Percentiles rank a stretch among this genome's conserved stretches.
These are phyloP conservation scores for Domatiomyces catenatus DNA, from an alignment of 2,329 filamentous ascomycete species.

Conservation along the genomic window DNA sequence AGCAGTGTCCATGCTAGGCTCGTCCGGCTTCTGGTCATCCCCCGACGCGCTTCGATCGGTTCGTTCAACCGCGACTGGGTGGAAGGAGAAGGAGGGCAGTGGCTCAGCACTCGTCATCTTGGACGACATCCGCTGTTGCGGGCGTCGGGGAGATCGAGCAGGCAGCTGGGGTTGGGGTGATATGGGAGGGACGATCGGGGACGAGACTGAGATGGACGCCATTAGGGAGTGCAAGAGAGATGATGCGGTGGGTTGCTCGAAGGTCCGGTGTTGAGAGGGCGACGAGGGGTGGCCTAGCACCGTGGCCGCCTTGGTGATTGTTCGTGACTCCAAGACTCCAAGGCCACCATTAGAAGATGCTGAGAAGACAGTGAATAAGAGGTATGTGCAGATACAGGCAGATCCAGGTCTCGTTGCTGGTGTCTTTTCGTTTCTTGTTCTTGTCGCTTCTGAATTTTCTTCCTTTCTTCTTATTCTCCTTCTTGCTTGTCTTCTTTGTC, in stretches of 20 bases:
- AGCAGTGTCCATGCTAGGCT: conserved; percentile 3
- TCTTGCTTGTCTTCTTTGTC: not conserved
- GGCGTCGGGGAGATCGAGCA: conserved; percentile 8
- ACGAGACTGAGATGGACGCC: conserved; percentile 13
- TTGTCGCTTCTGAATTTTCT: not conserved
- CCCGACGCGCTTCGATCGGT: not conserved
- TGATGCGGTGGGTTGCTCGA: conserved; percentile 2
- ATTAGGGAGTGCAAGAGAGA: conserved; percentile 36
- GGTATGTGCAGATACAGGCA: not conserved
- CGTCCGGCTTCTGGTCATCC: conserved; percentile 3
- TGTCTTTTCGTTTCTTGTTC: not conserved
- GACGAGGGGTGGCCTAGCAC: conserved; percentile 11
- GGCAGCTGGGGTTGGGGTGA: conserved; percentile 1
- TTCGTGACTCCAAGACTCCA: conserved; percentile 3
- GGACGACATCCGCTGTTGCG: conserved; percentile 9
- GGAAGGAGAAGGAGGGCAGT: conserved; percentile 15
- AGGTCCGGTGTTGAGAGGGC: conserved; percentile 7
- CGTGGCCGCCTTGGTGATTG: conserved; percentile 3
- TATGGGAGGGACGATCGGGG: conserved; percentile 5
- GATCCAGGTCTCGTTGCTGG: not conserved
- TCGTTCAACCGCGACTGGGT: conserved; percentile 5
- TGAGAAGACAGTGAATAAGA: not conserved
- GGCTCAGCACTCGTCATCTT: conserved; percentile 12
- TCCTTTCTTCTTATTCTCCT: not conserved
- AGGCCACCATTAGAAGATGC: conserved; percentile 11